Base-by-base conservation (phyloP, 257 asterid species). In the Nicotiana tabacum region DNA sequence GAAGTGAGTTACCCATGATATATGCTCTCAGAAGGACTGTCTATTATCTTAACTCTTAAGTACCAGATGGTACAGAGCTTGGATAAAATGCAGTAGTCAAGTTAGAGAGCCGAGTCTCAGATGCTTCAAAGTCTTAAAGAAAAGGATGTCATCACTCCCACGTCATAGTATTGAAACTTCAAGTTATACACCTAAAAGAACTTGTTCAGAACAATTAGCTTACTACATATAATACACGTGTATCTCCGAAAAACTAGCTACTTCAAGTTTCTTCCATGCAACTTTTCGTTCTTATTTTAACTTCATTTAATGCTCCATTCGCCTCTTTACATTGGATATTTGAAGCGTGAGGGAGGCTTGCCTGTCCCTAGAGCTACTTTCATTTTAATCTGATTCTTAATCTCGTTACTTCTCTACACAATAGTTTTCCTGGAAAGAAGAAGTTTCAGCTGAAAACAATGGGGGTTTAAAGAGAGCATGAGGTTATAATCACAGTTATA, bases 11-110 rank as follows among this genome's bases (percentile, higher is more conserved):
- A 5, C 29, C 43, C 64, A 51, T 61, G 80, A n/a, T 72, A 72
- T 46, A 57, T 53, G 6, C n/a, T 43, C 29, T 46, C 79, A 12
- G 61, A 46, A 46, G 79, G 51, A 6, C 39, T 46, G 61, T 72
- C 21, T 24, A 24, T 72, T 1, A 24, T 46, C 79, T 13, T 46
- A 72, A 24, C 39, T 72, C 79, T 13, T 46, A 72, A 24, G 61
- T 72, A 13, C 79, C 12, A 46, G 37, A 72, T 72, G 79, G 60
- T 46, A 13, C 7, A 72, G 79, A 46, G 32, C 37, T 46, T 46
- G 79, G 61, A 72, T 72, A 46, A 72, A 46, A 72, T 72, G 79
- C 80, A 76, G 29, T 76, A 76, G 43, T 51, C 13, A 51, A 51
- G 80, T 51, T 76, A 48, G 27, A 51, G 27, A 48, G 64, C 43